These are phyloP conservation scores for Collybiopsis confluens DNA, from an alignment of 768 basidiomycete genomes.

Conservation along the genomic window DNA sequence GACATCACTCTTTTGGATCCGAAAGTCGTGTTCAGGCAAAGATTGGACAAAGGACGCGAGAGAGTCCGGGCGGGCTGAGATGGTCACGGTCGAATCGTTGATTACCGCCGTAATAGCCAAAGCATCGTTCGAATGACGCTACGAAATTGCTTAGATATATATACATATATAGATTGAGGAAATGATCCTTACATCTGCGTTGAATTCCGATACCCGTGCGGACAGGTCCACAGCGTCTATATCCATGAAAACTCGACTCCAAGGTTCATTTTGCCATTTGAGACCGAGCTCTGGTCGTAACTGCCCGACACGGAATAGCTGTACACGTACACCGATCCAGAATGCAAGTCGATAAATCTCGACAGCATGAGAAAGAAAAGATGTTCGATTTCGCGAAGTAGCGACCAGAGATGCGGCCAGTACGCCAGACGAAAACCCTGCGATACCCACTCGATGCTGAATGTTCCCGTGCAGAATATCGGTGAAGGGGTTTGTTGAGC, in stretches of 20 bases:
- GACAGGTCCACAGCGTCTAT: conserved; percentile 17
- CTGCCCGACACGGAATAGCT: conserved; percentile 24
- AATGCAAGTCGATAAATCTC: conserved; percentile 37
- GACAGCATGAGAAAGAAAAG: conserved; percentile 31
- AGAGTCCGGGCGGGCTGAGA: conserved; percentile 54
- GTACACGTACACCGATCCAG: conserved; percentile 38
- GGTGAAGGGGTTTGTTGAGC: conserved; percentile 17
- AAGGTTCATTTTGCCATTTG: conserved; percentile 22
- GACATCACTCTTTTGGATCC: conserved; percentile 19
- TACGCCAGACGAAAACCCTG: conserved; percentile 45
- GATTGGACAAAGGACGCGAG: conserved; percentile 36
- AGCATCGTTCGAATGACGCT: conserved; percentile 22
- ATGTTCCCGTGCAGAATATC: conserved; percentile 30
- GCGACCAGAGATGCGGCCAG: conserved; percentile 38
- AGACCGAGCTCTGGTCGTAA: conserved; percentile 15
- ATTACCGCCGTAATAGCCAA: conserved; percentile 46
- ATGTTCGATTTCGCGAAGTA: conserved; percentile 24
- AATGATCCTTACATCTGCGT: conserved; percentile 7
- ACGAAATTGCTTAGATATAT: not conserved
- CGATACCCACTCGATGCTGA: conserved; percentile 29
- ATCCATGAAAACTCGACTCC: conserved; percentile 41
- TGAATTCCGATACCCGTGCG: conserved; percentile 12
- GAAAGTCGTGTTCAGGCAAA: conserved; percentile 28
- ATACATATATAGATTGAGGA: not conserved
- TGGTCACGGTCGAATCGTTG: conserved; percentile 42